Evolutionary conservation across 2,329 filamentous ascomycete genomes (phyloP).

Genomic region (Cercospora citrullina): DNA sequence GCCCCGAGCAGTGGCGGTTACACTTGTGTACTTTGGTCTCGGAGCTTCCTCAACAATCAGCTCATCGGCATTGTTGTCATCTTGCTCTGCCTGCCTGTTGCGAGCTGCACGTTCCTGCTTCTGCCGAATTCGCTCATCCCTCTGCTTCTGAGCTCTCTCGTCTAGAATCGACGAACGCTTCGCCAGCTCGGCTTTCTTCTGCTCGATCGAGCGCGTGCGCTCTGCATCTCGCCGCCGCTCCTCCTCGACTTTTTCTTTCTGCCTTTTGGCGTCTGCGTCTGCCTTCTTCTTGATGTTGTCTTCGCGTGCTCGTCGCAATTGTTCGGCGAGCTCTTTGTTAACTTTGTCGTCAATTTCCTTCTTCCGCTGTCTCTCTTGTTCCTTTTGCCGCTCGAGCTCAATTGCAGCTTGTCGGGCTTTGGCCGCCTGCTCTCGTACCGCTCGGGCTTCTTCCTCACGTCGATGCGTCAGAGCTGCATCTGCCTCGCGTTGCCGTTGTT

Average conservation of each 20-base stretch:
- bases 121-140: conserved; percentile 18
- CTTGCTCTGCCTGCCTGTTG: conserved; percentile 15
- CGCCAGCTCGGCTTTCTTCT: conserved; percentile 1
- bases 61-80: conserved; percentile 8
- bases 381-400: not conserved
- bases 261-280: not conserved
- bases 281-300: conserved; percentile 1
- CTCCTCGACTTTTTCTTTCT: conserved; percentile 7
- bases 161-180: not conserved
- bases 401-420: not conserved
- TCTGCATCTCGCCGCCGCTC: not conserved
- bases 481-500: not conserved
- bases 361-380: not conserved
- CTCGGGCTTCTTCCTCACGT: not conserved
- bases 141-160: not conserved
- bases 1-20: not conserved
- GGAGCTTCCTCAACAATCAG: conserved; percentile 8
- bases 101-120: conserved; percentile 18
- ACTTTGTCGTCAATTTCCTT: not conserved
- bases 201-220: not conserved
- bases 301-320: not conserved
- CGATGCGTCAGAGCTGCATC: not conserved
- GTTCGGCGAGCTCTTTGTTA: not conserved
- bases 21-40: not conserved
- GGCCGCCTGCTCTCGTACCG: not conserved